phyloP scores from a whole-genome alignment of 176 grass and related monocot genomes.

The Guadua angustifolia region DNA sequence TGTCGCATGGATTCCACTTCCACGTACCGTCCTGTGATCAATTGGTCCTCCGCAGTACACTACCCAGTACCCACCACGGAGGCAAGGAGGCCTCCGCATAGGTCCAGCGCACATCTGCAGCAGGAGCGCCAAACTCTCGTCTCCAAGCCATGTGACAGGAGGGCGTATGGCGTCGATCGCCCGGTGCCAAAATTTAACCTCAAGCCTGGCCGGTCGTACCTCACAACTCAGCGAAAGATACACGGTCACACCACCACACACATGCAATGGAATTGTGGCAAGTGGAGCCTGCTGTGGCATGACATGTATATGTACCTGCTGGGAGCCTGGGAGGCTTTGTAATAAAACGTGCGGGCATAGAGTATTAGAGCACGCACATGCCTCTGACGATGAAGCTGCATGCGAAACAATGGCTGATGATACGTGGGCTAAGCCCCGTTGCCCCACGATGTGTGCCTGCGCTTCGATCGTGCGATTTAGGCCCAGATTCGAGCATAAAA shows the following conservation, averaged over 20 bases:
- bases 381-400: neutral
- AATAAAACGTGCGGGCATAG: neutral
- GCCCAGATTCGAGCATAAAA: neutral
- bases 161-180: neutral
- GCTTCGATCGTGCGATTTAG: neutral
- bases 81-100: neutral
- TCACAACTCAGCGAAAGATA: neutral
- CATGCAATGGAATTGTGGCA: neutral
- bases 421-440: neutral
- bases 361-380: neutral
- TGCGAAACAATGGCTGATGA: neutral
- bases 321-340: neutral
- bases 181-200: neutral
- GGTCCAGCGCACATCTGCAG: slow-evolving; percentile 5
- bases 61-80: neutral
- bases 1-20: neutral
- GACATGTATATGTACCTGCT: no score
- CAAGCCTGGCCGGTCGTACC: neutral
- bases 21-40: neutral
- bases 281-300: neutral
- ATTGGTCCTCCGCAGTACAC: no score
- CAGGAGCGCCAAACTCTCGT: neutral
- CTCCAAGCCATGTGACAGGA: neutral
- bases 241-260: neutral
- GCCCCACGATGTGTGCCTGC: neutral